A percentile compares a stretch with the other conserved stretches of the same genome.
Conservation (phyloP, 164 flowering plant genomes). For the Malania oleifera region DNA sequence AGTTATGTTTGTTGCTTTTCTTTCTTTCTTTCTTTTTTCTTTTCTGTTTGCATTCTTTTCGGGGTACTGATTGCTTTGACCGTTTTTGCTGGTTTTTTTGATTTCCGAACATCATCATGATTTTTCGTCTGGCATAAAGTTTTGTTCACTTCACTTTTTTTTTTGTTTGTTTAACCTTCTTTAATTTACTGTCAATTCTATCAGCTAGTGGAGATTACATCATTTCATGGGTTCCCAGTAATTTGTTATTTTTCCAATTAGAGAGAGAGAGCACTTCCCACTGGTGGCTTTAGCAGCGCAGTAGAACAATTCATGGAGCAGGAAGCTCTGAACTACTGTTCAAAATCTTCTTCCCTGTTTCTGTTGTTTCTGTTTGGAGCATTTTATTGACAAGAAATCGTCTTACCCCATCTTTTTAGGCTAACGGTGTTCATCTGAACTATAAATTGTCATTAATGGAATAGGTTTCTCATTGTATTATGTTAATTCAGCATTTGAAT, state of each 20-base stretch:
- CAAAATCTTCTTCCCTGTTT: not conserved
- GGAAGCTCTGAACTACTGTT: not conserved
- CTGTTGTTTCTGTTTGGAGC: no score
- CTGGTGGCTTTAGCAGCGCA: no score
- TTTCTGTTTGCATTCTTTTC: no score
- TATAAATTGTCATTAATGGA: not conserved
- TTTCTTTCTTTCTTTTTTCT: not conserved
- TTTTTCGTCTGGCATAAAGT: constrained; percentile 13
- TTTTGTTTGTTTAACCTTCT: no score
- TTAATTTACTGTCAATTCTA: no score
- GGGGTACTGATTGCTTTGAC: constrained; percentile 6
- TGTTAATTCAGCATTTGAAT: not conserved
- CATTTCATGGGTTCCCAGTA: not conserved
- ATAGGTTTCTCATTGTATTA: not conserved
- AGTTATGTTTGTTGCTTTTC: not conserved
- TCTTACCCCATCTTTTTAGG: not conserved
- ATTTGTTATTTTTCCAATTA: not conserved
- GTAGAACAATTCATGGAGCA: not conserved
- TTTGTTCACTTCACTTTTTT: not conserved
- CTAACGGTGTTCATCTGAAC: not conserved
- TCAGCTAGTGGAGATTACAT: not conserved
- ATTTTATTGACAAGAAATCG: no score
- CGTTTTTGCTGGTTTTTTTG: constrained; percentile 16
- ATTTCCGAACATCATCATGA: constrained; percentile 8
- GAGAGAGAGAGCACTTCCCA: no score